Percentiles rank a stretch among this genome's conserved stretches.
Evolutionary conservation across 305 asterid species (phyloP).

Genomic region (Solanum aculeatissimum): DNA sequence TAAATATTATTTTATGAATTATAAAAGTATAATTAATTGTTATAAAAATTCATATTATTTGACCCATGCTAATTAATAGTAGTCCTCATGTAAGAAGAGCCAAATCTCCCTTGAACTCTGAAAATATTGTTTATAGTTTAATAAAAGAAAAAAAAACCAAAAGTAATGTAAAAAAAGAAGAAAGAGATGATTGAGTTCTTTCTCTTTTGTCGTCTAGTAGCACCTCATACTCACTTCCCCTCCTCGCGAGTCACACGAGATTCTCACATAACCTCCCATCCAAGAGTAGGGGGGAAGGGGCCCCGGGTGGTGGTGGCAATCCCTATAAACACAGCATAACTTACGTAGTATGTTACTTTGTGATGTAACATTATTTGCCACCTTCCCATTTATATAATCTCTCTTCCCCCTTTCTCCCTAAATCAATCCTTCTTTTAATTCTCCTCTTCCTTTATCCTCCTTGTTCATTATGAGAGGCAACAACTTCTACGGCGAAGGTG

Average conservation of each 20-base stretch:
- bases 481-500: conserved; percentile 34
- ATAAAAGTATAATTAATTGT: too few species aligned
- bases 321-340: not conserved
- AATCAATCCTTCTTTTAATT: not conserved
- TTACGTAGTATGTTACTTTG: conserved; percentile 23
- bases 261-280: not conserved
- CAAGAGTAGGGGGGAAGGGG: not conserved
- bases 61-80: too few species aligned
- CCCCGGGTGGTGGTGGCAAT: not conserved
- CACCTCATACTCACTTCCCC: not conserved
- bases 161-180: not conserved
- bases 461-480: conserved; percentile 35
- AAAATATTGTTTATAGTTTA: too few species aligned
- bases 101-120: too few species aligned
- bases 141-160: too few species aligned
- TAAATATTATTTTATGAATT: too few species aligned
- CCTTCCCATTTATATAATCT: not conserved
- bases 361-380: conserved; percentile 14
- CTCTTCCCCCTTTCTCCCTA: not conserved
- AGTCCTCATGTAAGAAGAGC: too few species aligned
- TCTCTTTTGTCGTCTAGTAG: not conserved
- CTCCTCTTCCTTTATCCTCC: not conserved
- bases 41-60: too few species aligned
- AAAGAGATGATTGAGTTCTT: not conserved
- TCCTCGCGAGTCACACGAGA: not conserved